A percentile compares a stretch with the other conserved stretches of the same genome.
phyloP scores from a whole-genome alignment of 2,329 filamentous ascomycete genomes.

The Cladophialophora bantiana region DNA sequence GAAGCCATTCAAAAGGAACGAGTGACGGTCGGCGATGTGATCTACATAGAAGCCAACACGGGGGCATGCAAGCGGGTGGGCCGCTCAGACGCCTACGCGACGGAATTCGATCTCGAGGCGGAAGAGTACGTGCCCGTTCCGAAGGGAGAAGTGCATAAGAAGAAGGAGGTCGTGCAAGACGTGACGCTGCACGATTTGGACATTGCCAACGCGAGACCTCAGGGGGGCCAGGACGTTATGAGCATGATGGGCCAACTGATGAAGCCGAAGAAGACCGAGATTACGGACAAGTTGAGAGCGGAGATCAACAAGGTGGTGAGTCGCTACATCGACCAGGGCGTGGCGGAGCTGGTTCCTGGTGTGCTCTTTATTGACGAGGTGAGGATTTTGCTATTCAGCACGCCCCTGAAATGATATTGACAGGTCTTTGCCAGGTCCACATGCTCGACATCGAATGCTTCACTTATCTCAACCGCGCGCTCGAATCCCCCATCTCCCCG shows the following conservation, averaged over 20 bases:
- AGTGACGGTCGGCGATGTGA: constrained; percentile 93
- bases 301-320: constrained; percentile 99
- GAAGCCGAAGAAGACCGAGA: constrained; percentile 99
- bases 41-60: constrained; percentile 99
- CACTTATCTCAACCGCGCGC: constrained; percentile 97
- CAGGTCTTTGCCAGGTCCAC: constrained; percentile 71
- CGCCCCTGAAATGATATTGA: constrained; percentile 15
- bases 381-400: constrained; percentile 44
- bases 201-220: constrained; percentile 90
- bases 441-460: constrained; percentile 99
- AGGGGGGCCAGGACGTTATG: constrained; percentile 99
- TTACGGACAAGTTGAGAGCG: constrained; percentile 91
- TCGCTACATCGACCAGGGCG: constrained; percentile 98
- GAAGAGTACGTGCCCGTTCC: constrained; percentile 99
- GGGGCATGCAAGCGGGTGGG: constrained; percentile 97
- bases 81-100: constrained; percentile 94
- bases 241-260: constrained; percentile 99
- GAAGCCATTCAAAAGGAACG: constrained; percentile 99
- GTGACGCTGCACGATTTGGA: constrained; percentile 97
- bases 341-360: constrained; percentile 96
- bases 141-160: constrained; percentile 99
- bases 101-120: constrained; percentile 97
- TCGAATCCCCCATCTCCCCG: constrained; percentile 92
- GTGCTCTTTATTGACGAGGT: constrained; percentile 99
- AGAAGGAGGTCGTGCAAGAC: constrained; percentile 99